These are phyloP conservation scores for Mucor indicus DNA, from an alignment of 371 early-diverging fungal genomes.

Conservation along the genomic window DNA sequence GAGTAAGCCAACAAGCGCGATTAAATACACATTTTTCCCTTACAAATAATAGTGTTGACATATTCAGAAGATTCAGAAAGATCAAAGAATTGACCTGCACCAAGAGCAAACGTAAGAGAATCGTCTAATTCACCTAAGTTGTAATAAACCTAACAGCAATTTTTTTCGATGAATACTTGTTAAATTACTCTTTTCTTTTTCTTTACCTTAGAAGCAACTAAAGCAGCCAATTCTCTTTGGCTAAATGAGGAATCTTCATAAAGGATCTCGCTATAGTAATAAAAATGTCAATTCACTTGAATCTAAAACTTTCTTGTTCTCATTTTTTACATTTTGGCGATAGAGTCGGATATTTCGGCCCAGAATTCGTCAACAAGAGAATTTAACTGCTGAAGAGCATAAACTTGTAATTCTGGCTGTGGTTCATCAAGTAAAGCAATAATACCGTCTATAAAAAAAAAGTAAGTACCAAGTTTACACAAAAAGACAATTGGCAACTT, in stretches of 20 bases:
- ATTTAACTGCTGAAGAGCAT: constrained; percentile 89
- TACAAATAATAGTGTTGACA: constrained; percentile 92
- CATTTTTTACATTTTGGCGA: constrained; percentile 87
- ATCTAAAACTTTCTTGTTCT: not conserved
- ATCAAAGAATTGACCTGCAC: constrained; percentile 91
- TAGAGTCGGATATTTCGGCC: constrained; percentile 95
- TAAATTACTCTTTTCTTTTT: too few species aligned
- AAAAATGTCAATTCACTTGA: not conserved
- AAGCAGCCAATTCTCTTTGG: constrained; percentile 86
- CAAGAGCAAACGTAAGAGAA: constrained; percentile 91
- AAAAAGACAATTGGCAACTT: constrained; percentile 5
- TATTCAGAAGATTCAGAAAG: constrained; percentile 77
- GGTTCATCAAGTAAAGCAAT: constrained; percentile 91
- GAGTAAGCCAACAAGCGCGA: not conserved
- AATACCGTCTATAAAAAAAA: constrained; percentile 69
- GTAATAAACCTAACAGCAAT: constrained; percentile 87
- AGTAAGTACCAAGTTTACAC: too few species aligned
- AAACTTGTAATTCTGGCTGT: constrained; percentile 87
- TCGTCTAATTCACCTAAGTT: constrained; percentile 95
- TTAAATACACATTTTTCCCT: constrained; percentile 7
- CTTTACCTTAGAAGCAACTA: constrained; percentile 92
- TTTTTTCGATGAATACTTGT: too few species aligned
- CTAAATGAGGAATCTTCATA: constrained; percentile 87
- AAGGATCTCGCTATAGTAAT: constrained; percentile 73
- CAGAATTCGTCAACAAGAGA: constrained; percentile 90